These are phyloP conservation scores for Groenewaldozyma salmanticensis DNA, from an alignment of 805 yeast species.

Conservation along the genomic window DNA sequence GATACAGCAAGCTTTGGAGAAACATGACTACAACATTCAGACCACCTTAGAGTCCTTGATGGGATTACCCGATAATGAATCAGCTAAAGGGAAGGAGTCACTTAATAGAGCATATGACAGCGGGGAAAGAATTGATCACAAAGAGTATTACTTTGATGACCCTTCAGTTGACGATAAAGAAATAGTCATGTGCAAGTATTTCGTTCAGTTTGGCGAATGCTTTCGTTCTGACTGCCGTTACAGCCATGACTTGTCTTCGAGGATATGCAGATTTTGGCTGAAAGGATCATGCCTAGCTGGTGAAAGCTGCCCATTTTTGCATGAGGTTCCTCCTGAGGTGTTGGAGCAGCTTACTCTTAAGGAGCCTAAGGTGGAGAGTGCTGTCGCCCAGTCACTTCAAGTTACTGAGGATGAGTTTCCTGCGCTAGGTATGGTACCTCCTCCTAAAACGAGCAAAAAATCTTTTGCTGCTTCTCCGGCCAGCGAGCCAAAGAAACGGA, in stretches of 20 bases:
- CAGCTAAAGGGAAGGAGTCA: not conserved
- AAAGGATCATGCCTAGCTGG: constrained; percentile 37
- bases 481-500: not conserved
- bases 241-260: constrained; percentile 34
- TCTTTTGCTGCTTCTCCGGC: not conserved
- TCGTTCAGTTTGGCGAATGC: constrained; percentile 34
- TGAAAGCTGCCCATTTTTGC: constrained; percentile 33
- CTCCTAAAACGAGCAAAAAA: constrained; percentile 1
- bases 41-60: constrained; percentile 20
- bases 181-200: constrained; percentile 33
- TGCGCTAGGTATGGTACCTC: constrained; percentile 11
- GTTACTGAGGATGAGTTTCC: constrained; percentile 20
- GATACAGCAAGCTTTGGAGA: constrained; percentile 30
- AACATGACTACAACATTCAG: constrained; percentile 29
- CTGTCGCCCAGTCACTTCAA: constrained; percentile 10
- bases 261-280: constrained; percentile 40
- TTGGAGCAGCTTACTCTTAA: constrained; percentile 1
- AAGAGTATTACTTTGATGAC: not conserved
- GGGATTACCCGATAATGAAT: constrained; percentile 2
- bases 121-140: constrained; percentile 1
- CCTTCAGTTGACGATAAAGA: constrained; percentile 7
- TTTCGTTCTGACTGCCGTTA: constrained; percentile 37
- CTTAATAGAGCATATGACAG: not conserved
- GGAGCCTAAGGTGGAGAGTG: not conserved
- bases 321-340: constrained; percentile 27